Evolutionary conservation across 805 yeast genomes (phyloP), one percentile per base, ranked within the genome.

Genomic region (Martiniozyma abietophila): DNA sequence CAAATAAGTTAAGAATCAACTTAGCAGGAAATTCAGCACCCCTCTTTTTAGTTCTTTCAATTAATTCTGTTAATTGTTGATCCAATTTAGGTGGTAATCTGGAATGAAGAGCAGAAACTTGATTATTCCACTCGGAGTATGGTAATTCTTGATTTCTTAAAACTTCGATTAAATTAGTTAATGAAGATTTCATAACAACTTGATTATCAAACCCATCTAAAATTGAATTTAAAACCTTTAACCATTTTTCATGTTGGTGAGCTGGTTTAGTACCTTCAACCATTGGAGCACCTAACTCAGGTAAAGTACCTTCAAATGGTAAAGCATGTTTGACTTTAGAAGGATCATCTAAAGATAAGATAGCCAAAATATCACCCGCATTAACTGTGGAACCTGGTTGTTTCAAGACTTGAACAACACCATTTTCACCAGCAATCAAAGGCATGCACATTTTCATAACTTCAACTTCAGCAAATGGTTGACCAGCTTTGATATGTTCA

Each of bases 361-460:
- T 89, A 17, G 96, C 98, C 55, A 92, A 73, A 41, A 94, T 89
- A 54, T 92, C 98, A 64, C 98, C 98, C 31, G 96, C 96, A 48
- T 75, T 74, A 39, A 92, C 80, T 18, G 94, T 85, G n/a, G 97
- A 80, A 34, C 99, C 99, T 8, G 98, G 97, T 65, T 92, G 98
- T 61, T 92, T 89, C 55, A 92, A 76, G 27, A 86, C 65, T 64
- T 89, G 96, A 35, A 88, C 83, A 39, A 72, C 67, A 70, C 99
- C 99, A 51, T 82, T 80, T 59, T 89, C 98, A 59, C 78, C 84
- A 15, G 96, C 89, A 52, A 88, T 65, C 50, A 92, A 71, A 32
- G 98, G 96, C 96, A 92, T 92, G 62, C 88, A 86, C 98, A 92
- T 92, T 63, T 92, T 92, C 99, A 92, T 92, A 47, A 92, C 98